phyloP scores from a whole-genome alignment of 805 yeast species.

The Pichia gijzeniarum region DNA sequence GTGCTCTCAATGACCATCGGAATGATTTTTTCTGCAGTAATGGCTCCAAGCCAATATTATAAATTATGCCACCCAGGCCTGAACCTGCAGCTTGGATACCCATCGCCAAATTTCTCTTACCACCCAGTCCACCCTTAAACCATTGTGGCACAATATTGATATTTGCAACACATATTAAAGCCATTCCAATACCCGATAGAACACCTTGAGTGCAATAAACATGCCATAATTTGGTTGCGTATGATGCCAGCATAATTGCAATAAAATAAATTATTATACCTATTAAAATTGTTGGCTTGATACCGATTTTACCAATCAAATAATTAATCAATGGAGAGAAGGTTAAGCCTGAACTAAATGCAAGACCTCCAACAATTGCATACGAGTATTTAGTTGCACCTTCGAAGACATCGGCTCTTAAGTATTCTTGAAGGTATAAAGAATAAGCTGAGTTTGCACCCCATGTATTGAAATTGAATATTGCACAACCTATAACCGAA shows the following conservation, averaged over 20 bases:
- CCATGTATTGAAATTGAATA: conserved; percentile 60
- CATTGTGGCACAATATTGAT: conserved; percentile 60
- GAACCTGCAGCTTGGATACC: conserved; percentile 46
- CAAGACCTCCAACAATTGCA: conserved; percentile 63
- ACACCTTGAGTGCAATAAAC: conserved; percentile 64
- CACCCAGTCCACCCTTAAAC: conserved; percentile 39
- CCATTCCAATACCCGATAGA: conserved; percentile 51
- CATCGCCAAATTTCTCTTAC: conserved; percentile 49
- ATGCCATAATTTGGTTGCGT: conserved; percentile 55
- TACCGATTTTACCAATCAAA: conserved; percentile 36
- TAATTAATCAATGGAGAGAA: conserved; percentile 45
- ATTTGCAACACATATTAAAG: conserved; percentile 53
- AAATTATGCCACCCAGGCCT: conserved; percentile 48
- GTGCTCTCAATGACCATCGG: conserved; percentile 46
- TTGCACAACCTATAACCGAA: conserved; percentile 38
- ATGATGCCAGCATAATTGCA: conserved; percentile 56
- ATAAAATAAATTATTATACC: conserved; percentile 49
- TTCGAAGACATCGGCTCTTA: conserved; percentile 42
- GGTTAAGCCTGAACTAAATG: conserved; percentile 49
- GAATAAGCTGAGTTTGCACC: conserved; percentile 68
- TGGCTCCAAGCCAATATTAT: conserved; percentile 43
- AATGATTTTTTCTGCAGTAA: conserved; percentile 34
- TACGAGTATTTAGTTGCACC: conserved; percentile 55
- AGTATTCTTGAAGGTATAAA: conserved; percentile 51
- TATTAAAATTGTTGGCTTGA: conserved; percentile 34